Evolutionary conservation across 495 filamentous ascomycete genomes (phyloP), one percentile per base, ranked within the genome.

Genomic region (Cudoniella acicularis): DNA sequence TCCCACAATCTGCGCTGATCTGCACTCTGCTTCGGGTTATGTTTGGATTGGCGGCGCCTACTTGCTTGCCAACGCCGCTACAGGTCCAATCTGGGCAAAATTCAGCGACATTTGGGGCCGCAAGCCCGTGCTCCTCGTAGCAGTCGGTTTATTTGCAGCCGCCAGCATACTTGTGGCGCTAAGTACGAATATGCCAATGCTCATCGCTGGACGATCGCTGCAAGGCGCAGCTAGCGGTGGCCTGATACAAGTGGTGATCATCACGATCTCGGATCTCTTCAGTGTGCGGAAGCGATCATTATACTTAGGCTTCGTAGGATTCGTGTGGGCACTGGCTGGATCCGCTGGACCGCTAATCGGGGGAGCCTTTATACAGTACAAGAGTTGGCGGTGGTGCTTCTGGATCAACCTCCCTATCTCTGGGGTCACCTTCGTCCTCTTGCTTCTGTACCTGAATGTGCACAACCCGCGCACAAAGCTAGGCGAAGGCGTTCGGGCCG

Each of bases 171-270:
- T 92, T 30, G 85, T 83, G 43, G 90, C 81, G 2, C 59, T 88
- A 43, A 79, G 84, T 24, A 76, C 72, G 17, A 87, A 77, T 59
- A 83, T 93, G 63, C 73, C 78, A 36, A 89, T 91, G 81, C 75
- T 93, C 23, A 78, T 94, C 36, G 80, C 79, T 4, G 90, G 85
- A 11, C 76, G 90, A 69, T 81, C 84, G 0, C 72, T 94, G 43
- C 90, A 94, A 68, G 90, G 90, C 59, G 71, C 83, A 16, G 90
- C 87, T 24, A 86, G 87, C 49, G 90, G 90, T 61, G 90, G 90
- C 1, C 76, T 91, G 49, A 76, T 91, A 9, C 81, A 86, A 16
- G 67, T 94, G 56, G 83, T 84, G 26, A 89, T 91, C 64, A 89
- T 94, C 63, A 80, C 78, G 59, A 87, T 95, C 36, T 82, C 84